phyloP scores from a whole-genome alignment of 371 early-diverging fungal species.

The Circinella umbellata region DNA sequence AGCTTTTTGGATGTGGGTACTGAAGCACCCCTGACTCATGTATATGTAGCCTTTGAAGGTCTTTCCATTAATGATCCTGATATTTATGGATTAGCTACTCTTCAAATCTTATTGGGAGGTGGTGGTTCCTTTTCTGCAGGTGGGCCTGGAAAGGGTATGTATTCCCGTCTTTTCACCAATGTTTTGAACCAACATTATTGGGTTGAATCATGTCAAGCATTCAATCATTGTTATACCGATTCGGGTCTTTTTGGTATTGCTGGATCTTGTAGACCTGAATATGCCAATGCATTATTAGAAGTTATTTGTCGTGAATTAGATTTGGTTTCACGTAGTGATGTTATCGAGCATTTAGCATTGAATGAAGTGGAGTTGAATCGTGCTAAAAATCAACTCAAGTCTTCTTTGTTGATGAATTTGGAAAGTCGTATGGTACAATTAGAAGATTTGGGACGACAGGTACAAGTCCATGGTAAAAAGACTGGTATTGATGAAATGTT shows the following conservation, averaged over 20 bases:
- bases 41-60: constrained; percentile 91
- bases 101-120: constrained; percentile 93
- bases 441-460: constrained; percentile 95
- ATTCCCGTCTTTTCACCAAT: constrained; percentile 93
- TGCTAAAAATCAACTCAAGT: constrained; percentile 96
- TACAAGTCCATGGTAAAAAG: constrained; percentile 80
- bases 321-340: constrained; percentile 63
- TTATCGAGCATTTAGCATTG: constrained; percentile 40
- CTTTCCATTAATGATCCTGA: constrained; percentile 82
- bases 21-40: constrained; percentile 77
- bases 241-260: constrained; percentile 93
- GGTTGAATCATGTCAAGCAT: constrained; percentile 92
- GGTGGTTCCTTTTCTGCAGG: constrained; percentile 98
- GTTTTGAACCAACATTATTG: constrained; percentile 93
- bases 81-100: constrained; percentile 89
- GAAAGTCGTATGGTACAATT: constrained; percentile 92
- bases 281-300: constrained; percentile 71
- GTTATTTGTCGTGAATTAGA: constrained; percentile 86
- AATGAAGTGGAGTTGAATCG: constrained; percentile 72
- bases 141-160: constrained; percentile 99
- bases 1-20: constrained; percentile 69
- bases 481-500: constrained; percentile 81
- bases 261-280: constrained; percentile 81
- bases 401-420: constrained; percentile 90
- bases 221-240: constrained; percentile 91